These are phyloP conservation scores for Adansonia grandidieri DNA, from an alignment of 441 rosid genomes.

Conservation along the genomic window DNA sequence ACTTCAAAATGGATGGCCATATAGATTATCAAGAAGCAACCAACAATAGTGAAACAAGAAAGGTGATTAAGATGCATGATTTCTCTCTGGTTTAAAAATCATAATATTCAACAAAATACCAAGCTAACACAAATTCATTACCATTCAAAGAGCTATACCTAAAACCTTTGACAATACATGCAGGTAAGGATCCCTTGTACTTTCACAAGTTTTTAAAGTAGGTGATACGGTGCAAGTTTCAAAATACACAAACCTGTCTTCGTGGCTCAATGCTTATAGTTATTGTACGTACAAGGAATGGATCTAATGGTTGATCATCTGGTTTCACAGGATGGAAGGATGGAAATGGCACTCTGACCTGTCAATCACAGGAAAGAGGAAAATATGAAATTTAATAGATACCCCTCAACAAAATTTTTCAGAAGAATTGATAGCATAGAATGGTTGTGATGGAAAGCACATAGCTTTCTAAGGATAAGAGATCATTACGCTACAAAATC, in stretches of 20 bases:
- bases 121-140: neutral
- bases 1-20: neutral
- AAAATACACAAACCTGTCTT: conserved; percentile 67
- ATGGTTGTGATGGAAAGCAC: neutral
- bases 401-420: neutral
- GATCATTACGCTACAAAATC: conserved; percentile 80
- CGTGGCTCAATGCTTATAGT: conserved; percentile 94
- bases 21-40: neutral
- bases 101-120: conserved; percentile 12
- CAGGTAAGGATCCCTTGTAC: neutral
- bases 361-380: conserved; percentile 34
- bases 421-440: conserved; percentile 12
- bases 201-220: neutral
- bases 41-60: neutral
- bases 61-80: neutral
- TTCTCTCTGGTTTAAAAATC: neutral
- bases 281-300: conserved; percentile 88
- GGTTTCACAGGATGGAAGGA: conserved; percentile 93
- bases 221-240: neutral
- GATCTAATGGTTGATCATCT: conserved; percentile 92
- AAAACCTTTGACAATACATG: neutral
- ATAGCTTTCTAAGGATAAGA: conserved; percentile 14
- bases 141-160: conserved; percentile 7
- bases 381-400: conserved; percentile 24
- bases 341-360: conserved; percentile 96